Percentiles rank a stretch among this genome's conserved stretches.
phyloP scores from a whole-genome alignment of 208 protist species.

The Naegleria gruberi region DNA sequence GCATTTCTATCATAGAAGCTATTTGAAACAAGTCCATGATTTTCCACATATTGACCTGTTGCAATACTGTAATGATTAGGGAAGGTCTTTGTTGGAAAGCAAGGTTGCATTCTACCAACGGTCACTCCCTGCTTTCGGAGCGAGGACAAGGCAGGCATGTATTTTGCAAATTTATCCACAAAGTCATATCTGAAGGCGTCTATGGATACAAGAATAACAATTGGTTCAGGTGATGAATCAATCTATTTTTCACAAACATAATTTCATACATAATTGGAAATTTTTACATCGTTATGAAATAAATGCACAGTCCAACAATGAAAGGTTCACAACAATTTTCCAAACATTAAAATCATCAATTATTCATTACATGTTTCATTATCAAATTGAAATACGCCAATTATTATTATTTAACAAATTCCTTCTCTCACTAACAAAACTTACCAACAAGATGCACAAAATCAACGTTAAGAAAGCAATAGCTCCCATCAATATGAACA shows the following conservation, averaged over 20 bases:
- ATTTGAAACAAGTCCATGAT: not conserved
- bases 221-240: not conserved
- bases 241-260: not conserved
- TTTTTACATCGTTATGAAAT: not conserved
- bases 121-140: not conserved
- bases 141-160: not conserved
- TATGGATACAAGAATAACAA: not conserved
- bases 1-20: not conserved
- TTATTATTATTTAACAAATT: no score
- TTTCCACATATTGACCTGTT: not conserved
- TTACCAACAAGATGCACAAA: not conserved
- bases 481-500: not conserved
- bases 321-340: not conserved
- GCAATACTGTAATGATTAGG: constrained; percentile 4
- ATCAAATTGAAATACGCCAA: no score
- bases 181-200: constrained; percentile 9
- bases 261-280: not conserved
- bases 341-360: not conserved
- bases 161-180: not conserved
- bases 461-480: not conserved
- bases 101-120: not conserved
- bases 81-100: constrained; percentile 9
- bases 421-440: not conserved
- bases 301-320: not conserved
- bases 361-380: not conserved